Conservation (phyloP, 2,329 filamentous ascomycete genomes). For the Fusarium mangiferae region DNA sequence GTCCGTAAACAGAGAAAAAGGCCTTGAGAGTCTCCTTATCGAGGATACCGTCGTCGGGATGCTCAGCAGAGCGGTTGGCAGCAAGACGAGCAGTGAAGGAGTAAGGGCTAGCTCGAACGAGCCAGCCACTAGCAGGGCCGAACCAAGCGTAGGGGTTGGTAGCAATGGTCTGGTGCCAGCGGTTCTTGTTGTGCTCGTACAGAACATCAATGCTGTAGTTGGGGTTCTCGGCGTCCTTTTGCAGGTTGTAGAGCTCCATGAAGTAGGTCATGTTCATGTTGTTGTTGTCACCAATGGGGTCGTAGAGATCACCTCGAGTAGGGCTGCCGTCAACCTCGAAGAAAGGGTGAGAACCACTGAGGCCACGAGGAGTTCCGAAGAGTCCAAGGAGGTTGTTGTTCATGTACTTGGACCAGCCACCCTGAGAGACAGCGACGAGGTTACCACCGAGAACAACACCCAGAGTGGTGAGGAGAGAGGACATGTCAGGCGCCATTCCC, state of each 20-base stretch:
- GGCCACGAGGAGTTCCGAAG: constrained; percentile 56
- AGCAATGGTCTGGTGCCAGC: constrained; percentile 59
- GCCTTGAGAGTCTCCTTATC: constrained; percentile 52
- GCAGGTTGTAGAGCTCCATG: constrained; percentile 56
- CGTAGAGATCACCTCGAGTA: constrained; percentile 64
- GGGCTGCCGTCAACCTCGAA: constrained; percentile 65
- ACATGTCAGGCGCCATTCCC: constrained; percentile 30
- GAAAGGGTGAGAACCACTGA: constrained; percentile 64
- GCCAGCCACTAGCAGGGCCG: constrained; percentile 61
- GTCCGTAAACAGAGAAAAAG: constrained; percentile 58
- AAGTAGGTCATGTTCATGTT: constrained; percentile 64
- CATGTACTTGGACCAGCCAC: constrained; percentile 50
- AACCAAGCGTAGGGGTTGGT: constrained; percentile 66
- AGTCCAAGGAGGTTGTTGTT: constrained; percentile 56
- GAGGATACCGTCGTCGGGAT: constrained; percentile 48
- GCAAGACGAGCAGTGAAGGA: constrained; percentile 56
- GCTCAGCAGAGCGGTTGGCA: constrained; percentile 56
- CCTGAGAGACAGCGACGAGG: constrained; percentile 38
- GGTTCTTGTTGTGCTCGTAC: constrained; percentile 54
- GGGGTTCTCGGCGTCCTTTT: constrained; percentile 50
- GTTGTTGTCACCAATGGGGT: constrained; percentile 57
- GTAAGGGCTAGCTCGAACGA: constrained; percentile 60
- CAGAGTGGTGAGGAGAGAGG: constrained; percentile 19
- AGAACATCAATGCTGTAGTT: constrained; percentile 52
- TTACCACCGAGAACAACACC: constrained; percentile 54